Evolutionary conservation across 768 basidiomycete species (phyloP), one percentile per base, ranked within the genome.

Genomic region (Panaeolus papilionaceus): DNA sequence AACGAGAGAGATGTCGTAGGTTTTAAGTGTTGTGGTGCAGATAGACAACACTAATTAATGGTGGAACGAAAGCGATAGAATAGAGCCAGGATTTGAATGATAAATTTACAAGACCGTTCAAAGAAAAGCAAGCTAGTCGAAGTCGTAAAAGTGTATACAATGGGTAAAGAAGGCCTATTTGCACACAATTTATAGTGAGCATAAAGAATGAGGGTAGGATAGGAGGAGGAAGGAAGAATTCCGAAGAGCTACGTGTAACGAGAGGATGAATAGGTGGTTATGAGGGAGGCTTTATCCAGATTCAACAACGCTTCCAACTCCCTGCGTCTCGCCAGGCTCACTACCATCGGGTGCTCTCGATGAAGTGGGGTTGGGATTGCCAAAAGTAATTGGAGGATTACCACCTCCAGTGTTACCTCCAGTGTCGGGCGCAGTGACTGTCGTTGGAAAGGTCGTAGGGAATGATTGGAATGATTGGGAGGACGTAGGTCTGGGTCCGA

Each of bases 41-140:
- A 28, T 3, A 33, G 33, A 16, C 14, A 9, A 58, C 28, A 33
- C 54, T 7, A 28, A 58, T 58, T 33, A 58, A 51, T 12, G 14
- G 10, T 33, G 3, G 14, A 33, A 58, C 11, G 12, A 58, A 37
- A 58, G 54, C 28, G 54, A 58, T 58, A 58, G 26, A 8, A 58
- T 58, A 58, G 28, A 28, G 20, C 14, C 26, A 58, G 23, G 20
- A 18, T 58, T 33, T 58, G 33, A 58, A 58, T 11, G 54, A 58
- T 58, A 58, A 58, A 33, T 58, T 58, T 58, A 58, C 54, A 58
- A 37, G 12, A n/a, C 26, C 28, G 26, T 28, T 58, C 47, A 49
- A 49, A 47, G 18, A 47, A 16, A 58, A 58, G 28, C 26, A 58
- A 58, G 28, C 10, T 14, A 58, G 33, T 6, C 18, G 16, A 33